Percentiles rank a stretch among this genome's conserved stretches.
These are phyloP conservation scores for Melastoma candidum DNA, from an alignment of 441 rosid species.

Conservation along the genomic window DNA sequence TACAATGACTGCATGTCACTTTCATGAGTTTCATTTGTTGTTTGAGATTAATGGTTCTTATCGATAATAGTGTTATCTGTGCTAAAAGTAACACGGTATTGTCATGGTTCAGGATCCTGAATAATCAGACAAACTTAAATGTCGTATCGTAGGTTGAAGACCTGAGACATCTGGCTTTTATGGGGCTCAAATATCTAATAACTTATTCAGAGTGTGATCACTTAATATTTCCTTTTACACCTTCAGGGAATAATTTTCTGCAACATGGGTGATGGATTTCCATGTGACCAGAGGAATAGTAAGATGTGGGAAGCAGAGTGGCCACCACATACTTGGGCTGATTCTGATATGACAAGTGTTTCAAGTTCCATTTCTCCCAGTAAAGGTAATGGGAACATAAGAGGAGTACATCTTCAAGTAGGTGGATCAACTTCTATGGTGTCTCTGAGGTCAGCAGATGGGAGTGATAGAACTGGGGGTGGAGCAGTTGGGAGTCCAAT, in stretches of 20 bases:
- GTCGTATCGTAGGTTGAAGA: too few relatives aligned
- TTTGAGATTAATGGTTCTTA: too few relatives aligned
- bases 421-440: constrained; percentile 67
- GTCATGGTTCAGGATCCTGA: too few relatives aligned
- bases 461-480: constrained; percentile 39
- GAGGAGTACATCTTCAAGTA: constrained; percentile 73
- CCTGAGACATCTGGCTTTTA: too few relatives aligned
- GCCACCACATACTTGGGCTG: constrained; percentile 93
- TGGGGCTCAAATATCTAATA: too few relatives aligned
- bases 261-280: constrained; percentile 44
- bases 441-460: constrained; percentile 43
- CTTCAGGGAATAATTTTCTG: constrained; percentile 78
- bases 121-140: too few relatives aligned
- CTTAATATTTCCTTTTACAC: too few relatives aligned
- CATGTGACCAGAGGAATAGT: constrained; percentile 34
- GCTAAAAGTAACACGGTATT: too few relatives aligned
- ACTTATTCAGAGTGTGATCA: too few relatives aligned
- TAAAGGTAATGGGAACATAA: constrained; percentile 66
- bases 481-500: constrained; percentile 61
- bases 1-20: too few relatives aligned
- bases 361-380: constrained; percentile 73
- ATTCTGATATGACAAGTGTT: constrained; percentile 66
- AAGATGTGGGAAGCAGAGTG: constrained; percentile 69
- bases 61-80: too few relatives aligned
- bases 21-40: too few relatives aligned